Base-by-base conservation (phyloP, 2,329 filamentous ascomycete species). In the Fusarium paranaense region DNA sequence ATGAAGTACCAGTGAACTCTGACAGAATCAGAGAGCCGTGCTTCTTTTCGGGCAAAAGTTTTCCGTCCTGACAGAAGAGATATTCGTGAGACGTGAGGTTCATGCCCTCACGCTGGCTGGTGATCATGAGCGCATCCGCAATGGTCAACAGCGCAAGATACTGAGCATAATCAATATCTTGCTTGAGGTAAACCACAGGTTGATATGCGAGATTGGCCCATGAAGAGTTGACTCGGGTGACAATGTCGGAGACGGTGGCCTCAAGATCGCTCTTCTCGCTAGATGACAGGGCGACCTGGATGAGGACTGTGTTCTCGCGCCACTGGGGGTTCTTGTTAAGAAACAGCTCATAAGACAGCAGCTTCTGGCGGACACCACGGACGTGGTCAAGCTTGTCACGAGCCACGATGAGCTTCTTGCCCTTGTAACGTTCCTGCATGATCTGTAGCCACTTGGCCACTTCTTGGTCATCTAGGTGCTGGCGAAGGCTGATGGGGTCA, bases 61-160 rank as follows among this genome's bases (percentile, higher is more conserved):
- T 90, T 45, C 95, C 95, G 79, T 98, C 96, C 80, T 98, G 96
- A 80, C 95, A 98, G 75, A 94, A 94, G 37, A 98, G 89, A 79
- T 95, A 98, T 81, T 98, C 96, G 81, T 98, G 97, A 7, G 94
- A 95, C 0, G 96, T 98, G 65, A 98, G 84, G 81, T 98, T 98
- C 97, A 98, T 98, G 72, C 96, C 96, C 82, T 98, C 96, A 62
- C 97, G 94, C 77, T 98, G 91, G 80, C 95, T 97, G 3, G 96
- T 97, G 79, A 98, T 97, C 90, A 98, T 97, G 59, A 98, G 86
- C 4, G 93, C 94, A 83, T 98, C 95, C 2, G 96, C 97, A 62
- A 97, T 92, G 4, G 94, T 95, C 56, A 98, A 88, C 9, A 98
- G 87, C 2, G 95, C 96, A n/a, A 98, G 89, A 78, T 98, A 98